These are phyloP conservation scores for Metarhizium humberi DNA, from an alignment of 2,329 filamentous ascomycete genomes.

Conservation along the genomic window DNA sequence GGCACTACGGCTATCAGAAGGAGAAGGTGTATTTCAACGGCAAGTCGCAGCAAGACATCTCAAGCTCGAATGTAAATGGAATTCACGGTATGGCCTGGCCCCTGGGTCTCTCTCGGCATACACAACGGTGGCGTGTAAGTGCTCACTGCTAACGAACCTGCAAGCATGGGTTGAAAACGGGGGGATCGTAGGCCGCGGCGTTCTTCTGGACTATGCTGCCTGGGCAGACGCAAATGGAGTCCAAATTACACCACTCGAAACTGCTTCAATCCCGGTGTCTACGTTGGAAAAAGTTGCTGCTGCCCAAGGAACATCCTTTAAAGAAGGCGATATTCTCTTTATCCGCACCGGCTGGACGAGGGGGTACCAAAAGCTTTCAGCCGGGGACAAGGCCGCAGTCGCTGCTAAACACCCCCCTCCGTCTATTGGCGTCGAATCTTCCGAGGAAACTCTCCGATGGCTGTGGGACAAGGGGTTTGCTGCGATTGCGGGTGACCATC, in stretches of 20 bases:
- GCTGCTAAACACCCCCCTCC: constrained; percentile 20
- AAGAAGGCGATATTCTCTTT: constrained; percentile 46
- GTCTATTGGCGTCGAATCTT: constrained; percentile 35
- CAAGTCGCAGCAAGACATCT: constrained; percentile 31
- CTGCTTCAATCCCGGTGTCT: constrained; percentile 31
- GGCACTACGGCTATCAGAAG: constrained; percentile 28
- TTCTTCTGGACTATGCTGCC: constrained; percentile 42
- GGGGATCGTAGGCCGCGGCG: constrained; percentile 39
- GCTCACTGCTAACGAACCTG: background rate
- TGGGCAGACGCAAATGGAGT: constrained; percentile 30
- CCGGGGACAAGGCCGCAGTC: constrained; percentile 26
- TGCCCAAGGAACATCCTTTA: constrained; percentile 32
- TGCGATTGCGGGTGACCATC: constrained; percentile 46
- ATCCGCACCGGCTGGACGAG: constrained; percentile 43
- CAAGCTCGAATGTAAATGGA: constrained; percentile 20
- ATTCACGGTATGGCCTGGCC: constrained; percentile 16
- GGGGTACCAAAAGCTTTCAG: constrained; percentile 28
- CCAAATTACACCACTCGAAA: constrained; percentile 28
- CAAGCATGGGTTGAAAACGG: constrained; percentile 23
- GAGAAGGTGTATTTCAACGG: constrained; percentile 25
- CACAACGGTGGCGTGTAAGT: background rate
- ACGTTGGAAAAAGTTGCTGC: constrained; percentile 33
- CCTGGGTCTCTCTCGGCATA: too few relatives aligned
- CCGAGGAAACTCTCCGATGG: constrained; percentile 41
- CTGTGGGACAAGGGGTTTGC: constrained; percentile 47